Evolutionary conservation across 2,329 filamentous ascomycete species (phyloP), one percentile per base, ranked within the genome.

Genomic region (Myriosclerotinia curreyana): DNA sequence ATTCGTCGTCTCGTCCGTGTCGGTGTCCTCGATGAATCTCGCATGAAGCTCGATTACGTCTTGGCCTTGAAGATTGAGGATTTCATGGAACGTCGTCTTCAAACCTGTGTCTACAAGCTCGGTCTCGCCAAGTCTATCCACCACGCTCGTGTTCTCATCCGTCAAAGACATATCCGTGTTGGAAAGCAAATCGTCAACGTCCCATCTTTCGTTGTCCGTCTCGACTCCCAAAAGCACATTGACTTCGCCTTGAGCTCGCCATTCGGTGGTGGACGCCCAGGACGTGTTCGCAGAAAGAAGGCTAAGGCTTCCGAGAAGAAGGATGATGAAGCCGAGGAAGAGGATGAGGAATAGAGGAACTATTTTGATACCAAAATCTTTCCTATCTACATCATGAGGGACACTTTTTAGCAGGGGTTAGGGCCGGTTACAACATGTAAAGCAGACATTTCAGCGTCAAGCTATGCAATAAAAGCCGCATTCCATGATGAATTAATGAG

Each of bases 21-120:
- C 80, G 95, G 95, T 91, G 95, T 99, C 78, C 92, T 99, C 78
- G 95, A 99, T 81, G 95, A 99, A 86, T 93, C 93, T 80, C 95
- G 95, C 88, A 99, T 99, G 95, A 99, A 97, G 91, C 95, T 99
- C 87, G 95, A 99, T 97, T 97, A 99, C 90, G 95, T 99, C 79
- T 85, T 99, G 79, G 95, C 95, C 83, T 89, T 99, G 69, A 96
- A 96, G 87, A 90, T 96, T 77, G 95, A 99, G 84, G 95, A 99
- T 83, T 99, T 99, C 90, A 87, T 99, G 83, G 95, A 99, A 90
- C 94, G 95, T 77, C 93, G 95, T 82, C 93, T 98, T 74, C 94
- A 99, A 89, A 99, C 95, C 76, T 96, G 94, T 78, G 95, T 99
- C 81, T 98, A 96, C 90, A 98, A 99, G 91, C 93, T 99, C 76